phyloP scores from a whole-genome alignment of 2,329 filamentous ascomycete genomes.

The Talaromyces atroroseus region DNA sequence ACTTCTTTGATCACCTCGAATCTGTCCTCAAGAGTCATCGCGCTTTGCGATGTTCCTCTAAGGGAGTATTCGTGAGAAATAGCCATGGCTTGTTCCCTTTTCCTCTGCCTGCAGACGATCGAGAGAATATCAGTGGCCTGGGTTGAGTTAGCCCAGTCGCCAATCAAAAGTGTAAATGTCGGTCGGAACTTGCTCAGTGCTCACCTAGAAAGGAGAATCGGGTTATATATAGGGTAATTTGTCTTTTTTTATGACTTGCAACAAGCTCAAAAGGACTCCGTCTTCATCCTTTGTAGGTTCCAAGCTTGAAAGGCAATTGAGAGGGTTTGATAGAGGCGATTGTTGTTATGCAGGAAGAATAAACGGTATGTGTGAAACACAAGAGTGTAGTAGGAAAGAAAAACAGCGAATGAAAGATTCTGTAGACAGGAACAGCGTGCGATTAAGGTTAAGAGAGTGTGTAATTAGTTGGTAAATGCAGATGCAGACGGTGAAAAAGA shows the following conservation, averaged over 20 bases:
- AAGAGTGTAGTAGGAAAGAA: not conserved
- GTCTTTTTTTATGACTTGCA: conserved; percentile 6
- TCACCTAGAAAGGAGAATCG: not conserved
- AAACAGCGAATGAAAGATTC: not conserved
- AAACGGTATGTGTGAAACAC: not conserved
- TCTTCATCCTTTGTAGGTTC: conserved; percentile 10
- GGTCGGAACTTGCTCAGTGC: not conserved
- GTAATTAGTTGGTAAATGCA: conserved; percentile 3
- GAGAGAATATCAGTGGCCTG: conserved; percentile 13
- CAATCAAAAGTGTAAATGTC: not conserved
- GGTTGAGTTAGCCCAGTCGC: conserved; percentile 2
- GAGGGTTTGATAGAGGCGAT: not conserved
- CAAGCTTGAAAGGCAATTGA: not conserved
- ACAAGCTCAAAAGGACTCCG: conserved; percentile 9
- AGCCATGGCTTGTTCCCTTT: conserved; percentile 57
- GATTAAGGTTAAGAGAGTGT: conserved; percentile 2
- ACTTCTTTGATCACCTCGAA: conserved; percentile 98
- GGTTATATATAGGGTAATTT: conserved; percentile 3
- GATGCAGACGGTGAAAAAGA: conserved; percentile 1
- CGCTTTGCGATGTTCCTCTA: conserved; percentile 55
- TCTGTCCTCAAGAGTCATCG: conserved; percentile 71
- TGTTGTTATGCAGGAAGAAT: not conserved
- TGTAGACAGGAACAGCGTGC: not conserved
- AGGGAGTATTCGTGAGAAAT: conserved; percentile 68
- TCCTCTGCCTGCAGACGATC: conserved; percentile 39